These are phyloP conservation scores for Posidonia oceanica DNA, from an alignment of 116 monocot genomes.

Conservation along the genomic window DNA sequence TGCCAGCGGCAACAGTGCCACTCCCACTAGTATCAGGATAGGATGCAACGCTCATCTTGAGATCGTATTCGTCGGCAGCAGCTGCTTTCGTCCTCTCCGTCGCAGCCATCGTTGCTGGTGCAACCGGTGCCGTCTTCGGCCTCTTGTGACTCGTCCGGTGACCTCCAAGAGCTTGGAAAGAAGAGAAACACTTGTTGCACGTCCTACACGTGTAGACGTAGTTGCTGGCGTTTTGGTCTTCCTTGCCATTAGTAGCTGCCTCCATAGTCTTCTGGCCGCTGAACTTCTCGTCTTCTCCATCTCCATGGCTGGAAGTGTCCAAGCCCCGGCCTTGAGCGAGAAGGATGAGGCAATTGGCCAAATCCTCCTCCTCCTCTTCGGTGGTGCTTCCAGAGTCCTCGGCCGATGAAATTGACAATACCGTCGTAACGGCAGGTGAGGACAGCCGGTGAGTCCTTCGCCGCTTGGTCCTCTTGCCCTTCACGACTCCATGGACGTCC, in stretches of 20 bases:
- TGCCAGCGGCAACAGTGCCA: not conserved
- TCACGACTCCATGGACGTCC: constrained; percentile 5
- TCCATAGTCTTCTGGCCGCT: constrained; percentile 19
- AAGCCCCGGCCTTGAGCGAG: constrained; percentile 41
- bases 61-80: not conserved
- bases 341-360: constrained; percentile 75
- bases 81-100: not conserved
- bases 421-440: not conserved
- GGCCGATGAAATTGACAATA: constrained; percentile 24
- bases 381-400: constrained; percentile 11
- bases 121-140: constrained; percentile 15
- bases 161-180: constrained; percentile 82
- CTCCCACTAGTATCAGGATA: not conserved
- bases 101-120: not conserved
- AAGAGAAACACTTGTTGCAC: constrained; percentile 60
- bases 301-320: not conserved
- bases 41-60: not conserved
- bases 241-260: constrained; percentile 11
- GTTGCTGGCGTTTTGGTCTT: constrained; percentile 3
- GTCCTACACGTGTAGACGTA: constrained; percentile 65
- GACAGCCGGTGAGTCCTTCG: constrained; percentile 1
- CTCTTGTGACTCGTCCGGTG: constrained; percentile 81
- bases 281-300: constrained; percentile 11
- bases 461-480: constrained; percentile 37
- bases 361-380: constrained; percentile 32